Evolutionary conservation across 768 basidiomycete species (phyloP).

Genomic region (Boletus huronensis): DNA sequence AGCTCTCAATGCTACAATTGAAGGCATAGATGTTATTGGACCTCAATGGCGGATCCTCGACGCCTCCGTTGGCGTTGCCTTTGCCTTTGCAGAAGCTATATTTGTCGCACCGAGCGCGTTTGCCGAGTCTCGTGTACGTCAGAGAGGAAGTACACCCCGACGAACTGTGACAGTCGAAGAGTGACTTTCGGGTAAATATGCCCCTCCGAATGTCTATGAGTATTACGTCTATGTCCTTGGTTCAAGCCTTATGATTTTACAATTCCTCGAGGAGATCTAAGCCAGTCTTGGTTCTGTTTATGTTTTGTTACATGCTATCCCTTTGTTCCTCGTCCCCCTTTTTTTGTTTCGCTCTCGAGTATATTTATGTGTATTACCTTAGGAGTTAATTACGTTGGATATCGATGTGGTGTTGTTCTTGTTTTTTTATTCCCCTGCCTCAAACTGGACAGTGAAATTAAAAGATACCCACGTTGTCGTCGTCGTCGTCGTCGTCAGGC

Average conservation of each 20-base stretch:
- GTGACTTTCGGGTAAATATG: neutral
- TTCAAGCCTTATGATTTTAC: neutral
- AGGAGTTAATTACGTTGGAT: constrained; percentile 10
- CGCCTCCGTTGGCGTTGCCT: constrained; percentile 55
- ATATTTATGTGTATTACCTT: constrained; percentile 20
- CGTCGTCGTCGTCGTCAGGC: neutral
- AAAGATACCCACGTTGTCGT: constrained; percentile 9
- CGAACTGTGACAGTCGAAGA: constrained; percentile 24
- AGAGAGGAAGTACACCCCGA: constrained; percentile 21
- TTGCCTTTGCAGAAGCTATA: constrained; percentile 68
- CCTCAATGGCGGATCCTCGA: constrained; percentile 51
- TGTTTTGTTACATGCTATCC: constrained; percentile 19
- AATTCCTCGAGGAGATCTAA: neutral
- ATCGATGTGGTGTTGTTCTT: neutral
- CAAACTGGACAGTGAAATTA: neutral
- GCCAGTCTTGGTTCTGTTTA: constrained; percentile 7
- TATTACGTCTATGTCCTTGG: neutral
- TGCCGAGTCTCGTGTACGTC: constrained; percentile 28
- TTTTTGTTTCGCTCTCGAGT: constrained; percentile 11
- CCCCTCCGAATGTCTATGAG: neutral
- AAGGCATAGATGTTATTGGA: constrained; percentile 54
- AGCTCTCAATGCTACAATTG: constrained; percentile 15
- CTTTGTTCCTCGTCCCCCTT: constrained; percentile 1
- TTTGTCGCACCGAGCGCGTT: constrained; percentile 41
- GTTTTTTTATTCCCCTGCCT: neutral